A percentile compares a stretch with the other conserved stretches of the same genome.
These are phyloP conservation scores for Myxozyma kluyveri DNA, from an alignment of 805 yeast species.

Conservation along the genomic window DNA sequence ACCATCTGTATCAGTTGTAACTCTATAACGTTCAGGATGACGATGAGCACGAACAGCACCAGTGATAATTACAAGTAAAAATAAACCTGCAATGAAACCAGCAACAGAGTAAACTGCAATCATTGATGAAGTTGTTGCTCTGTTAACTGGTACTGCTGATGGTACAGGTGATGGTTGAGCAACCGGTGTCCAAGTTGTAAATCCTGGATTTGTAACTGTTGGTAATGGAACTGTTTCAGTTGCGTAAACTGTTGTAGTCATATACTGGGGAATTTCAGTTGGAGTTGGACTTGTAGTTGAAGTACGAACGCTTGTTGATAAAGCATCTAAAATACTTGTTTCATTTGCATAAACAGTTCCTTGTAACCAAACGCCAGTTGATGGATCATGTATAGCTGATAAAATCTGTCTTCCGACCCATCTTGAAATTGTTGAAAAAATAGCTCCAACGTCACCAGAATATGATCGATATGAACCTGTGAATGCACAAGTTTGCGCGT, in stretches of 20 bases:
- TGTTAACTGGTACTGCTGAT: background rate
- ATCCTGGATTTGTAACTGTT: conserved; percentile 9
- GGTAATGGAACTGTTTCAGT: conserved; percentile 6
- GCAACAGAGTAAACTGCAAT: conserved; percentile 35
- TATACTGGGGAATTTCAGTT: background rate
- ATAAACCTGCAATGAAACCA: conserved; percentile 35
- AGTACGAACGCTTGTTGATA: conserved; percentile 2
- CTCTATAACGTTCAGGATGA: conserved; percentile 38
- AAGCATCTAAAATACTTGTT: conserved; percentile 11
- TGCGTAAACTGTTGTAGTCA: conserved; percentile 8
- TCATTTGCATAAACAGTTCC: conserved; percentile 18
- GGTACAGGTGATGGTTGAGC: background rate
- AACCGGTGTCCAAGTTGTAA: conserved; percentile 12
- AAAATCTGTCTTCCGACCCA: conserved; percentile 10
- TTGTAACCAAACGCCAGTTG: background rate
- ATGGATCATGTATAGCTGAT: conserved; percentile 2
- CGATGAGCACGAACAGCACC: conserved; percentile 39
- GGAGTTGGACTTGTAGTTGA: background rate
- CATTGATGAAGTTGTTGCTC: conserved; percentile 35
- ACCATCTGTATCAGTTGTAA: conserved; percentile 23
- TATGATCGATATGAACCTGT: conserved; percentile 12
- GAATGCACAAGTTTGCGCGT: conserved; percentile 14
- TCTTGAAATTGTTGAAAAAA: conserved; percentile 19
- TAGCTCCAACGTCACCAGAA: conserved; percentile 22
- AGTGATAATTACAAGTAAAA: conserved; percentile 35